These are phyloP conservation scores for Geum urbanum DNA, from an alignment of 306 rosid species.

Conservation along the genomic window DNA sequence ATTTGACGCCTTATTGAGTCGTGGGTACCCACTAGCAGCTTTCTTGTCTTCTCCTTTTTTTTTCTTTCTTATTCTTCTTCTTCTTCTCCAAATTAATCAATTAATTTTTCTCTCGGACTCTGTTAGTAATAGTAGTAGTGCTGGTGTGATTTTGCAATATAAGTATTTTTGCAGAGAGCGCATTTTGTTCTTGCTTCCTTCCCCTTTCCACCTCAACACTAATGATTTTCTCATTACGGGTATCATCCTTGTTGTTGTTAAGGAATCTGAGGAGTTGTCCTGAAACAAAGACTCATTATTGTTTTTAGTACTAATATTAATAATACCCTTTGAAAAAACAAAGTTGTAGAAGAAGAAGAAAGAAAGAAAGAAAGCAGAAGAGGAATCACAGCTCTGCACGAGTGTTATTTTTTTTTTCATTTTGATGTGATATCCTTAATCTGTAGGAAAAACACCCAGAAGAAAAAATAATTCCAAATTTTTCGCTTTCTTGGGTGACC, in stretches of 20 bases:
- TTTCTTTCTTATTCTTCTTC: neutral
- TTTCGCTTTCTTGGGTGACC: too few relatives aligned
- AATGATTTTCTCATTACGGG: slow-evolving; percentile 61
- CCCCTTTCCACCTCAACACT: slow-evolving; percentile 37
- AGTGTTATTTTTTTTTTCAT: slow-evolving; percentile 42
- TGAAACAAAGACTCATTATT: slow-evolving; percentile 34
- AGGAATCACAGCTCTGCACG: slow-evolving; percentile 48
- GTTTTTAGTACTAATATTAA: too few relatives aligned
- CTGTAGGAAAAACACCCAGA: slow-evolving; percentile 17
- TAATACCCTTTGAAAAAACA: slow-evolving; percentile 3
- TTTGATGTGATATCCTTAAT: slow-evolving; percentile 43
- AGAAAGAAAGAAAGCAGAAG: slow-evolving; percentile 13
- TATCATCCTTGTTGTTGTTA: slow-evolving; percentile 42
- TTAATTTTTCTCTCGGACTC: neutral
- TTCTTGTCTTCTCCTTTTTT: slow-evolving; percentile 37
- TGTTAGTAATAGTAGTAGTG: neutral
- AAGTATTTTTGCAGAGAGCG: slow-evolving; percentile 17
- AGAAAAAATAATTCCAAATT: too few relatives aligned
- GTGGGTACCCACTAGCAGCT: slow-evolving; percentile 65
- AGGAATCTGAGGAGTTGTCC: slow-evolving; percentile 52
- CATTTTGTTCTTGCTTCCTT: neutral
- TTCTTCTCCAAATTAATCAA: slow-evolving; percentile 11
- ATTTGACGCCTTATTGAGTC: slow-evolving; percentile 37
- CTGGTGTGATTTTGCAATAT: slow-evolving; percentile 4
- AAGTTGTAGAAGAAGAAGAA: slow-evolving; percentile 6